These are phyloP conservation scores for Ustilago bromivora DNA, from an alignment of 1,284 basidiomycete genomes.

Conservation along the genomic window DNA sequence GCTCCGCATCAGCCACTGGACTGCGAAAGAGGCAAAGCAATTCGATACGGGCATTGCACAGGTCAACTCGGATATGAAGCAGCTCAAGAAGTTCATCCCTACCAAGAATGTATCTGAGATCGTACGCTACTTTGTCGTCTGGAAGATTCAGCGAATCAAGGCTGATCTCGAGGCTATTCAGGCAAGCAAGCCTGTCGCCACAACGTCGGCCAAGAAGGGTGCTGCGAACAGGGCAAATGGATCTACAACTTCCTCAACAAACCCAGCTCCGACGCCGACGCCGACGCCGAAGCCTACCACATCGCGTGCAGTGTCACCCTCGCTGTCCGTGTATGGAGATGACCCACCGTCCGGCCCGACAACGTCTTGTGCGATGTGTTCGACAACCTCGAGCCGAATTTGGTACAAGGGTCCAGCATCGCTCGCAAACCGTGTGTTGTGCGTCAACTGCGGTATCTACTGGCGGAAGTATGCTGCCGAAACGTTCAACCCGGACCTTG, in stretches of 20 bases:
- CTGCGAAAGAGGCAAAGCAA: constrained; percentile 77
- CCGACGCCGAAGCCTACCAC: constrained; percentile 35
- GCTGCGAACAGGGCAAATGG: constrained; percentile 26
- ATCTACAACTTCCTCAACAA: constrained; percentile 3
- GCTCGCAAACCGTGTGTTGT: constrained; percentile 60
- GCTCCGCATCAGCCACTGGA: constrained; percentile 73
- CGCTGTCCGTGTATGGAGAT: constrained; percentile 55
- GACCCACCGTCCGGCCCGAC: constrained; percentile 29
- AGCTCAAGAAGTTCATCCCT: constrained; percentile 80
- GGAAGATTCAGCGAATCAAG: constrained; percentile 77
- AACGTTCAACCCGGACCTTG: constrained; percentile 52
- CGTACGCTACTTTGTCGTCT: constrained; percentile 84
- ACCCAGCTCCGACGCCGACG: constrained; percentile 8
- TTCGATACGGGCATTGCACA: constrained; percentile 81
- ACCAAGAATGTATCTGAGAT: constrained; percentile 80
- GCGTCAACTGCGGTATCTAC: constrained; percentile 65
- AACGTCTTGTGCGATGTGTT: constrained; percentile 61
- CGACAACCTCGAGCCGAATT: constrained; percentile 50
- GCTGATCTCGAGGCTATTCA: constrained; percentile 38
- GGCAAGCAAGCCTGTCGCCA: constrained; percentile 14
- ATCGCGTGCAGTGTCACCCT: constrained; percentile 60
- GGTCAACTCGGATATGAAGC: constrained; percentile 82
- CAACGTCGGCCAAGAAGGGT: constrained; percentile 11
- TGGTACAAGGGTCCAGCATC: constrained; percentile 66
- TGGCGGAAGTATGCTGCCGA: constrained; percentile 69